Evolutionary conservation across 208 protist species (phyloP).

Genomic region (Polymyxa betae): DNA sequence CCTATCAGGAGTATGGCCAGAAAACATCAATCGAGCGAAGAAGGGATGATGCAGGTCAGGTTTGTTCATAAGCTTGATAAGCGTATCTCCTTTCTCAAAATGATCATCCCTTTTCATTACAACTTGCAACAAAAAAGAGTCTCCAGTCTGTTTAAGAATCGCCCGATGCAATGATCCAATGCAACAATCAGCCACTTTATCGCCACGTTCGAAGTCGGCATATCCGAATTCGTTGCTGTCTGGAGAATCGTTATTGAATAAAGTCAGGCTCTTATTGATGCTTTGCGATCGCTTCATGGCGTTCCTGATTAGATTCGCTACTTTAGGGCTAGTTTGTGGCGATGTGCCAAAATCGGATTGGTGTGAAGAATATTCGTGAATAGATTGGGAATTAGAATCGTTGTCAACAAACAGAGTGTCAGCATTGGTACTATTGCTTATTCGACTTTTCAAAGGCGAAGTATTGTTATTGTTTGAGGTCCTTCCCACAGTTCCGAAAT

Average conservation of each 20-base stretch:
- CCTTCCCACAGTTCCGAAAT: not conserved
- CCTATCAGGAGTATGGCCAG: not conserved
- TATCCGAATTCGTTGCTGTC: not conserved
- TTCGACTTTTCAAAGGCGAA: too few species aligned
- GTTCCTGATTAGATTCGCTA: not conserved
- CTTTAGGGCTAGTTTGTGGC: not conserved
- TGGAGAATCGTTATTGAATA: not conserved
- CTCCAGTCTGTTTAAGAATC: not conserved
- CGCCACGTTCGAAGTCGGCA: slow-evolving; percentile 41
- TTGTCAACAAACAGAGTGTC: not conserved
- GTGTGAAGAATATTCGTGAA: not conserved
- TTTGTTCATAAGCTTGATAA: not conserved
- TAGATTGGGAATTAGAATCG: not conserved
- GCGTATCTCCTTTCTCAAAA: not conserved
- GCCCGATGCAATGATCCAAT: slow-evolving; percentile 6
- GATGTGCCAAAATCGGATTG: not conserved
- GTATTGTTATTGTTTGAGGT: not conserved
- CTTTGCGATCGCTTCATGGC: not conserved
- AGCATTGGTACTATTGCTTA: too few species aligned
- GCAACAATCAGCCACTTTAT: not conserved
- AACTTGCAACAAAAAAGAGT: slow-evolving; percentile 21
- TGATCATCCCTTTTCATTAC: not conserved
- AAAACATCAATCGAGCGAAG: not conserved
- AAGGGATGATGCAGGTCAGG: not conserved
- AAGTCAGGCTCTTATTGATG: not conserved